A percentile compares a stretch with the other conserved stretches of the same genome.
Evolutionary conservation across 75 land plant species (phyloP).

Genomic region (Pseudotsuga menziesii): DNA sequence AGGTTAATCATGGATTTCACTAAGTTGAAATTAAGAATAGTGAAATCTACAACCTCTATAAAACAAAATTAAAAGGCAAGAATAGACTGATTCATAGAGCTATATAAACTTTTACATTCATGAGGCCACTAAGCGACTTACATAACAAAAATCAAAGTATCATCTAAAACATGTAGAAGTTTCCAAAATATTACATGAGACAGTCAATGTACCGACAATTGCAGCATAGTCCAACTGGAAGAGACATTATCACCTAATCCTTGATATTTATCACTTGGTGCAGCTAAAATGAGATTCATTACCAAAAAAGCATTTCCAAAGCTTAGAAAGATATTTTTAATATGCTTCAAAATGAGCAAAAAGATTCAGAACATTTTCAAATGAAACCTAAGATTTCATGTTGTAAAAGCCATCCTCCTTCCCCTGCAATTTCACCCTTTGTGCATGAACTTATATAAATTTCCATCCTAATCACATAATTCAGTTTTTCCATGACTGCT

Average conservation of each 20-base stretch:
- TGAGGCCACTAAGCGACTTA: not conserved
- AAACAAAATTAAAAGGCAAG: too few relatives aligned
- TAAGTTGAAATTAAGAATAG: too few relatives aligned
- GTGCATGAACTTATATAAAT: not conserved
- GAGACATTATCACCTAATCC: not conserved
- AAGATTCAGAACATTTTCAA: not conserved
- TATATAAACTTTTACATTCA: not conserved
- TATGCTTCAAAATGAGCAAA: not conserved
- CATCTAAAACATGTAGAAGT: not conserved
- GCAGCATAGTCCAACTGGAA: not conserved
- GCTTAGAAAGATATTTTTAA: not conserved
- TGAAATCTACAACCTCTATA: too few relatives aligned
- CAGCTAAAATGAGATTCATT: not conserved
- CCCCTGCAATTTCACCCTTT: not conserved
- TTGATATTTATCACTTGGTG: not conserved
- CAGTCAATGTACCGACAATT: not conserved
- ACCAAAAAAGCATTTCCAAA: not conserved
- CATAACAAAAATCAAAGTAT: not conserved
- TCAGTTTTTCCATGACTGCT: not conserved
- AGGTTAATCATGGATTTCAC: too few relatives aligned
- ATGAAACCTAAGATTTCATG: not conserved
- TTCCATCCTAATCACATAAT: not conserved
- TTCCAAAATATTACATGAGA: not conserved
- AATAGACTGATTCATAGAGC: too few relatives aligned
- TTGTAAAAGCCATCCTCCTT: not conserved